phyloP scores from a whole-genome alignment of 2,329 filamentous ascomycete species.

The Bisporella sp. region DNA sequence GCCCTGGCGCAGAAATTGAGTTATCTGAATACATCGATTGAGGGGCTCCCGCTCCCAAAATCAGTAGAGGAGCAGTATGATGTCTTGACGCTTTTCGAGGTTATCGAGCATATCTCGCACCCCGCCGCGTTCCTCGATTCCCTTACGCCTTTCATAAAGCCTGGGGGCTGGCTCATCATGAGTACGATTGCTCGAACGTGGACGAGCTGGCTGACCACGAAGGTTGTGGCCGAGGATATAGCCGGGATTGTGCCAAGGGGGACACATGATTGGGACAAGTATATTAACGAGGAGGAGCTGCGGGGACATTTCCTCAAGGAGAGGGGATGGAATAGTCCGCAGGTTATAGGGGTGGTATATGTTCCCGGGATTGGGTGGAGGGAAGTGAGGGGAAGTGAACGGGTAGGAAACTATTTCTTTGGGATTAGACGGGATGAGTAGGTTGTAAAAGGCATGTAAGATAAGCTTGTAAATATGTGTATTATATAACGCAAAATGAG shows the following conservation, averaged over 20 bases:
- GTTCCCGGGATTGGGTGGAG: conserved; percentile 88
- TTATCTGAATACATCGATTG: conserved; percentile 73
- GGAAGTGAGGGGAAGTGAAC: conserved; percentile 72
- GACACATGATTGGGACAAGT: conserved; percentile 95
- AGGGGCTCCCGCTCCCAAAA: conserved; percentile 48
- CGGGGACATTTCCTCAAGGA: conserved; percentile 44
- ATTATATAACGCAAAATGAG: too few species aligned
- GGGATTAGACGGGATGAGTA: conserved; percentile 55
- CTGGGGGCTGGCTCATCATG: conserved; percentile 87
- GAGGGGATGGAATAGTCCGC: conserved; percentile 51
- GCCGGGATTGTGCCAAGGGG: conserved; percentile 82
- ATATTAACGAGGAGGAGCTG: conserved; percentile 82
- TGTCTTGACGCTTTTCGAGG: conserved; percentile 84
- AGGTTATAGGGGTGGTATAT: conserved; percentile 78
- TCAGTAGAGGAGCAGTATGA: conserved; percentile 52
- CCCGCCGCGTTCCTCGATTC: conserved; percentile 67
- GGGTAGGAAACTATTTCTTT: conserved; percentile 94
- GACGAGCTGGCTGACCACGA: conserved; percentile 87
- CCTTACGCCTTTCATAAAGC: conserved; percentile 70
- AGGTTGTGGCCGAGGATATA: conserved; percentile 83
- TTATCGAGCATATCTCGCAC: conserved; percentile 83
- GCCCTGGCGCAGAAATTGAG: conserved; percentile 53
- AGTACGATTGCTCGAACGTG: conserved; percentile 89
- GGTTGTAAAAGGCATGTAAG: not conserved
- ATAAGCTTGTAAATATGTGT: too few species aligned